Evolutionary conservation across 352 stramenopile species (phyloP).

Genomic region (Globisporangium polare): DNA sequence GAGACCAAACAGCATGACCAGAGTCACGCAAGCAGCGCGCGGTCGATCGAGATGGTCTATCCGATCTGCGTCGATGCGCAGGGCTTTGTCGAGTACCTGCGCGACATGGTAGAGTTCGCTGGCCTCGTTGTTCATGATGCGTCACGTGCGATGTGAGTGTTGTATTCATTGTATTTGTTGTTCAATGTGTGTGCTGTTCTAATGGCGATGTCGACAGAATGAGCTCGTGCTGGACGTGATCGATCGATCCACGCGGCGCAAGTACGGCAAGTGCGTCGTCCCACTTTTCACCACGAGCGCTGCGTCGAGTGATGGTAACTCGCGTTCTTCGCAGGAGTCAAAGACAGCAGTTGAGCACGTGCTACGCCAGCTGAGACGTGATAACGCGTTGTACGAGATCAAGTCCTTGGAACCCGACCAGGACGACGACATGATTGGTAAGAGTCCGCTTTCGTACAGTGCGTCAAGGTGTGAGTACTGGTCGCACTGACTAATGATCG

Average conservation of each 20-base stretch:
- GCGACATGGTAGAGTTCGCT: constrained; percentile 9
- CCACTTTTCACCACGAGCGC: constrained; percentile 11
- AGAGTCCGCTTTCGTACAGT: background rate
- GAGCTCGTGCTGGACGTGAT: constrained; percentile 61
- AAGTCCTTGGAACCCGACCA: constrained; percentile 9
- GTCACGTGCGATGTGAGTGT: background rate
- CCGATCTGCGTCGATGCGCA: constrained; percentile 9
- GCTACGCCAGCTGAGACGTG: constrained; percentile 21
- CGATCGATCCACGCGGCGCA: constrained; percentile 37
- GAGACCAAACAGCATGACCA: background rate
- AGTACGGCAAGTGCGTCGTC: constrained; percentile 31
- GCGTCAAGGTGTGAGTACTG: background rate
- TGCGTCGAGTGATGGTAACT: background rate
- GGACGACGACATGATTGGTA: constrained; percentile 12
- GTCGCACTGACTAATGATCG: background rate
- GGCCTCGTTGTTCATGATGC: background rate
- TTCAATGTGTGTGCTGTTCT: background rate
- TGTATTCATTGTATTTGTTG: background rate
- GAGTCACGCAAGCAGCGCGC: background rate
- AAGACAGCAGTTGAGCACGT: constrained; percentile 20
- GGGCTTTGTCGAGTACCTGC: constrained; percentile 17
- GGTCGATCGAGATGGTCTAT: constrained; percentile 17
- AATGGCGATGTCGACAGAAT: constrained; percentile 16
- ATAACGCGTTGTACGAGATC: constrained; percentile 43
- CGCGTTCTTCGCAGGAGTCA: background rate